Percentiles rank a stretch among this genome's conserved stretches.
These are phyloP conservation scores for Termitomyces sp. DNA, from an alignment of 768 basidiomycete species.

Conservation along the genomic window DNA sequence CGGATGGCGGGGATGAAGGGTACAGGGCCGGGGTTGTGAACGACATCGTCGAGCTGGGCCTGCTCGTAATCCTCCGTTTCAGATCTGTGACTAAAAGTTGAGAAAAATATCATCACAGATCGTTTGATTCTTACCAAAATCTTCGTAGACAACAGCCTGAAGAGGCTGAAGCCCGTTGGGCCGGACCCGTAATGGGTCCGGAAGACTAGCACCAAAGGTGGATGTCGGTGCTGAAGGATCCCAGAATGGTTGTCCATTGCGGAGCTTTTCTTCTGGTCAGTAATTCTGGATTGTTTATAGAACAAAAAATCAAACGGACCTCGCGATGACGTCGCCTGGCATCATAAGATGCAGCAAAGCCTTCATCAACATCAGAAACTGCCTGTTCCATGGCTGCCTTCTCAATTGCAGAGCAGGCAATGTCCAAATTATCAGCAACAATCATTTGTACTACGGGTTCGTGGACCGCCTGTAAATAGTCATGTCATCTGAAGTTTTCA, in stretches of 20 bases:
- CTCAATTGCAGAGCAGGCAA: constrained; percentile 92
- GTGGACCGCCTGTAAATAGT: constrained; percentile 46
- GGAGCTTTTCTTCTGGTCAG: constrained; percentile 39
- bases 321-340: constrained; percentile 84
- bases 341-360: constrained; percentile 79
- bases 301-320: constrained; percentile 34
- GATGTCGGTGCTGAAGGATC: constrained; percentile 73
- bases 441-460: constrained; percentile 79
- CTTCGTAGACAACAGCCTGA: constrained; percentile 91
- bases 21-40: constrained; percentile 53
- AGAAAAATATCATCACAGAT: not conserved
- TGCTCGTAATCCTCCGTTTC: constrained; percentile 55
- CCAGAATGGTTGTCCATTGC: constrained; percentile 80
- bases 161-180: constrained; percentile 74
- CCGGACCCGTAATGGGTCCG: constrained; percentile 87
- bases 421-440: constrained; percentile 89
- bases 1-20: constrained; percentile 60
- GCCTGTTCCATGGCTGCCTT: constrained; percentile 98
- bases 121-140: constrained; percentile 62
- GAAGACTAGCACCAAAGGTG: constrained; percentile 68
- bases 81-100: constrained; percentile 46
- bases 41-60: constrained; percentile 70
- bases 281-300: not conserved
- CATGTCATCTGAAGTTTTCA: not conserved
- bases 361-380: constrained; percentile 88